Percentiles rank a stretch among this genome's conserved stretches.
These are phyloP conservation scores for Metarhizium rileyi DNA, from an alignment of 2,329 filamentous ascomycete genomes.

Conservation along the genomic window DNA sequence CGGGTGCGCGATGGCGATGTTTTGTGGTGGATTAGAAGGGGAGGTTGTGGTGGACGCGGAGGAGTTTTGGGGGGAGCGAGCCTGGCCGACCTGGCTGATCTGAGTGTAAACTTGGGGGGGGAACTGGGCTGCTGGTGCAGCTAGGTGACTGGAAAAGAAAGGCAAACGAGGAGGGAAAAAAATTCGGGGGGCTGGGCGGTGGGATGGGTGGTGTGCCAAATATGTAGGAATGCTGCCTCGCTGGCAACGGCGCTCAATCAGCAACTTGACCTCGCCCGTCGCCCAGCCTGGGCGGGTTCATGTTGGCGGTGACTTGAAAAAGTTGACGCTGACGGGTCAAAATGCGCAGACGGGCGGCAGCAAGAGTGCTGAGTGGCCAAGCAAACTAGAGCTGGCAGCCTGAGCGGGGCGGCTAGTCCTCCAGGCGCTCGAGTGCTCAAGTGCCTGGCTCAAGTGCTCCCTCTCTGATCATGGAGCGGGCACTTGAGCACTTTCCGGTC, in stretches of 20 bases:
- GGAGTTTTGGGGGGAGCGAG: conserved; percentile 8
- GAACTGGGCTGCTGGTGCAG: neutral
- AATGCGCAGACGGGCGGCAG: neutral
- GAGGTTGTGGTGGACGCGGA: neutral
- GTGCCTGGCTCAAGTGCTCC: too few species aligned
- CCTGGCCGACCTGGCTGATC: conserved; percentile 1
- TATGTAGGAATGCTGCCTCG: conserved; percentile 23
- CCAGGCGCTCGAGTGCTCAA: neutral
- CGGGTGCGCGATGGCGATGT: conserved; percentile 7
- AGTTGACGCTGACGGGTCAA: neutral
- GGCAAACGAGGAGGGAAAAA: conserved; percentile 12
- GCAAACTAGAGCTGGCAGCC: neutral
- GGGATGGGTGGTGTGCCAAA: conserved; percentile 22
- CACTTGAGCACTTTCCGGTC: too few species aligned
- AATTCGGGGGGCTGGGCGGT: conserved; percentile 19
- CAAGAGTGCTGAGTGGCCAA: neutral
- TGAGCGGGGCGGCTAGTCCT: neutral
- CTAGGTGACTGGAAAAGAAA: conserved; percentile 1
- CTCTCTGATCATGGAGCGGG: too few species aligned
- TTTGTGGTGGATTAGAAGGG: conserved; percentile 4
- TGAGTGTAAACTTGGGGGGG: neutral
- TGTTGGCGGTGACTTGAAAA: neutral
- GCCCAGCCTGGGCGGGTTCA: too few species aligned
- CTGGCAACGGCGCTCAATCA: conserved; percentile 22
- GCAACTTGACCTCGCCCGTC: conserved; percentile 4